Evolutionary conservation across 768 basidiomycete species (phyloP), one percentile per base, ranked within the genome.

Genomic region (Vararia minispora): DNA sequence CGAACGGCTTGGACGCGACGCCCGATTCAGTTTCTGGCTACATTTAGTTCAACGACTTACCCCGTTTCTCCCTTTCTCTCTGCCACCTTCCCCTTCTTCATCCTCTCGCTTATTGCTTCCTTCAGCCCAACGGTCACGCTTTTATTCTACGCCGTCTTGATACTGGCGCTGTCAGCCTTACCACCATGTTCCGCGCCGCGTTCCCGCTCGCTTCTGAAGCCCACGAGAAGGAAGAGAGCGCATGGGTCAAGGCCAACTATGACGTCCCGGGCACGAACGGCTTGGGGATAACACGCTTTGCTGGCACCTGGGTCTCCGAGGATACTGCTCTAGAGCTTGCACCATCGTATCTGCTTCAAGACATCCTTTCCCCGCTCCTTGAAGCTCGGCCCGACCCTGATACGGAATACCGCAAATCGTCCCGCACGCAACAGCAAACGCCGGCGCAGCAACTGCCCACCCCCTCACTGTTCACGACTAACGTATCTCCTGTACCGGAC

Each of bases 171-270:
- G 74, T 97, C 60, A 85, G 81, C 46, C 72, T 91, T 8, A 94
- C 91, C 8, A 94, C 91, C 40, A 94, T 97, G 90, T 94, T 86
- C 64, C 85, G 90, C 42, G 90, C 90, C 6, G 89, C 89, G 0
- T 97, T 89, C 58, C 91, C 91, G 8, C 73, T 68, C 27, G 84
- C 89, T 3, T 63, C 65, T 29, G 86, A 90, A 2, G 63, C 69
- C 33, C 76, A 81, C 13, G 91, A 97, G 58, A 79, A 74, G 56
- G 62, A 60, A 10, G 91, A 95, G 58, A 67, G 83, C 28, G 69
- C 74, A 28, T 94, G 87, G 86, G 79, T 91, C 42, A 84, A 81
- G 53, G 75, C 79, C 14, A 71, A 63, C 50, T 85, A 72, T 59
- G 86, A 94, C 55, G 71, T 79, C 40, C 44, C 69, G 3, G 80